phyloP scores from a whole-genome alignment of 805 yeast species.

The Kuraishia borneana region DNA sequence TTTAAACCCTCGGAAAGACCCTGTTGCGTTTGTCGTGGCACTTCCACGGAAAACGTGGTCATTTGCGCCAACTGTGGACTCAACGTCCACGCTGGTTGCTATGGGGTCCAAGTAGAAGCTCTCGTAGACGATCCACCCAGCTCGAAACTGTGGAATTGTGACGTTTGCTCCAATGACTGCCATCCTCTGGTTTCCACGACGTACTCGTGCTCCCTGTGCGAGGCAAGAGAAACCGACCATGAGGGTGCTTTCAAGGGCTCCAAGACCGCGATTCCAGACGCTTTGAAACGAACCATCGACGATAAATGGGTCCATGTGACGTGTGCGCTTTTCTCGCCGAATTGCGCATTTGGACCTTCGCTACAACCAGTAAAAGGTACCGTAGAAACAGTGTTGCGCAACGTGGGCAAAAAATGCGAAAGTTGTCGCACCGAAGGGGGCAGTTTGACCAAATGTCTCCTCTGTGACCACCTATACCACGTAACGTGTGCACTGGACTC shows the following conservation, averaged over 20 bases:
- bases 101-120: slow-evolving; percentile 31
- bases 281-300: slow-evolving; percentile 52
- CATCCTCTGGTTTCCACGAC: slow-evolving; percentile 46
- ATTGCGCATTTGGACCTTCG: slow-evolving; percentile 30
- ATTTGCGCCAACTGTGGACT: slow-evolving; percentile 59
- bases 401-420: slow-evolving; percentile 25
- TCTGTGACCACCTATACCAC: slow-evolving; percentile 32
- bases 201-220: slow-evolving; percentile 60
- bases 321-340: slow-evolving; percentile 51
- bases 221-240: slow-evolving; percentile 36
- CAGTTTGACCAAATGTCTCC: slow-evolving; percentile 32
- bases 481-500: slow-evolving; percentile 49
- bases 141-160: slow-evolving; percentile 60
- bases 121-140: slow-evolving; percentile 3
- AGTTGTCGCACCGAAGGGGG: slow-evolving; percentile 39
- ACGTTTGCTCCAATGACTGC: slow-evolving; percentile 61
- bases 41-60: slow-evolving; percentile 27
- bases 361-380: slow-evolving; percentile 39
- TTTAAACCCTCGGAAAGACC: slow-evolving; percentile 18
- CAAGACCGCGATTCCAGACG: slow-evolving; percentile 40
- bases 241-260: slow-evolving; percentile 32
- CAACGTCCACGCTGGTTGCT: slow-evolving; percentile 60
- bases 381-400: slow-evolving; percentile 17
- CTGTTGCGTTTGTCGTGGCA: slow-evolving; percentile 52
- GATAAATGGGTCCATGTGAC: slow-evolving; percentile 72